These are phyloP conservation scores for Stachybotrys chlorohalonatus DNA, from an alignment of 2,329 filamentous ascomycete genomes.

Conservation along the genomic window DNA sequence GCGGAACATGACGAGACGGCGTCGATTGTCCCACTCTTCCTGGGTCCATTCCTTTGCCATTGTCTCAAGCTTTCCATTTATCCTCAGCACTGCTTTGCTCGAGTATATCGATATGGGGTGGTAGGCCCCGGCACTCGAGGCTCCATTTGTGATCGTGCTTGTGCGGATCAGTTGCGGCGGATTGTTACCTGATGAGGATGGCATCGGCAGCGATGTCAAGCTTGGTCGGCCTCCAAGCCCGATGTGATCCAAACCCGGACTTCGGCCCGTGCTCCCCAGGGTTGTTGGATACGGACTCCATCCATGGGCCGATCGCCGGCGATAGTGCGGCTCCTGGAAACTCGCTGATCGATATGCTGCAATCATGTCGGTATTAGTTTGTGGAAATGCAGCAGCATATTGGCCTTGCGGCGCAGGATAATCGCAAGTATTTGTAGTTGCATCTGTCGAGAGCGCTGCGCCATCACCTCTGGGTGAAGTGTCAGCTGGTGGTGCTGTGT, in stretches of 20 bases:
- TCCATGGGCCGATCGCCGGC: conserved; percentile 21
- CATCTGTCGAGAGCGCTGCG: conserved; percentile 25
- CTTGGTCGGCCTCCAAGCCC: conserved; percentile 33
- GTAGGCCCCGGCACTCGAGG: conserved; percentile 39
- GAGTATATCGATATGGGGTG: conserved; percentile 77
- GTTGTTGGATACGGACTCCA: conserved; percentile 36
- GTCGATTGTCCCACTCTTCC: conserved; percentile 70
- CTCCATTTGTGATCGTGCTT: conserved; percentile 38
- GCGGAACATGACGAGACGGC: conserved; percentile 82
- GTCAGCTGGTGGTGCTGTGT: conserved; percentile 22
- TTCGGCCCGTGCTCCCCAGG: conserved; percentile 31
- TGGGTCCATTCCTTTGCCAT: conserved; percentile 79
- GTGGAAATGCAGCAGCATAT: conserved; percentile 28
- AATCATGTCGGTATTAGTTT: conserved; percentile 43
- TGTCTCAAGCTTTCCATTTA: conserved; percentile 72
- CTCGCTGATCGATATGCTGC: conserved; percentile 43
- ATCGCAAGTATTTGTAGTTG: conserved; percentile 36
- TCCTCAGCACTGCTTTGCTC: conserved; percentile 75
- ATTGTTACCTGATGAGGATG: conserved; percentile 24
- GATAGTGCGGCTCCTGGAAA: conserved; percentile 41
- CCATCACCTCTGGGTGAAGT: conserved; percentile 32
- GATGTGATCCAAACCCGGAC: conserved; percentile 31
- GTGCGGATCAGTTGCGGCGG: conserved; percentile 46
- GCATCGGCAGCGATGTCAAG: conserved; percentile 39
- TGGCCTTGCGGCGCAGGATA: conserved; percentile 32